These are phyloP conservation scores for Apiospora aurea DNA, from an alignment of 2,329 filamentous ascomycete genomes.

Conservation along the genomic window DNA sequence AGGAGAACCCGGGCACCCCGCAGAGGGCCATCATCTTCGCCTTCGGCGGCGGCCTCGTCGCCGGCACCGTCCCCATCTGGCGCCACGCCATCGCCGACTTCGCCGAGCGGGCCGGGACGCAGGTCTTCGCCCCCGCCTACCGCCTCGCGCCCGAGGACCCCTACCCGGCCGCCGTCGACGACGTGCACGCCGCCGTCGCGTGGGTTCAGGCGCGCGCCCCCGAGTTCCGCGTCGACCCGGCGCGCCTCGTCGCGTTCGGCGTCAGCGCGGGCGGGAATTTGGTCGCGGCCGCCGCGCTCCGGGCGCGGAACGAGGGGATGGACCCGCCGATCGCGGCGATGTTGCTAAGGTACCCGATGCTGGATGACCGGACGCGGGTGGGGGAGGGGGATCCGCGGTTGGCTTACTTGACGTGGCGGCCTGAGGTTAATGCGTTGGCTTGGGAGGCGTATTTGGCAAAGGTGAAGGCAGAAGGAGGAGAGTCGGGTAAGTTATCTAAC, in stretches of 20 bases:
- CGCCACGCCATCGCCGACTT: conserved; percentile 27
- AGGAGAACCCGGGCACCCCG: conserved; percentile 1
- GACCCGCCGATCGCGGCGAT: conserved; percentile 38
- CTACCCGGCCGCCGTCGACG: conserved; percentile 53
- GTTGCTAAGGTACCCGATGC: conserved; percentile 3
- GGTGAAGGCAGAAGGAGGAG: neutral
- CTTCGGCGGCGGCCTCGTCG: conserved; percentile 37
- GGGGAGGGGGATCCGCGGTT: neutral
- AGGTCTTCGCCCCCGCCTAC: conserved; percentile 51
- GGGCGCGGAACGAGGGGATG: conserved; percentile 43
- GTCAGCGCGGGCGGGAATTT: conserved; percentile 36
- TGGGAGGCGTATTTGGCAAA: neutral
- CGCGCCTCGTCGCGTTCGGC: conserved; percentile 33
- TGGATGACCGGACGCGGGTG: neutral
- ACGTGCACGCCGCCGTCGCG: conserved; percentile 39
- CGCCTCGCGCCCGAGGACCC: conserved; percentile 55
- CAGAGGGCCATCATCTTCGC: conserved; percentile 35
- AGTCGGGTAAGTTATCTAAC: conserved; percentile 2
- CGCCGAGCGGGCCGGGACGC: conserved; percentile 30
- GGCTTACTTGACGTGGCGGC: neutral
- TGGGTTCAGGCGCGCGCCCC: conserved; percentile 45
- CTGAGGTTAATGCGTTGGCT: neutral
- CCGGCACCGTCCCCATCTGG: conserved; percentile 32
- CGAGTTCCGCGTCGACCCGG: conserved; percentile 35
- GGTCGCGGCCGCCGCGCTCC: conserved; percentile 43